A percentile compares a stretch with the other conserved stretches of the same genome.
phyloP scores from a whole-genome alignment of 73 alveolate genomes.

The Symbiodinium pilosum region DNA sequence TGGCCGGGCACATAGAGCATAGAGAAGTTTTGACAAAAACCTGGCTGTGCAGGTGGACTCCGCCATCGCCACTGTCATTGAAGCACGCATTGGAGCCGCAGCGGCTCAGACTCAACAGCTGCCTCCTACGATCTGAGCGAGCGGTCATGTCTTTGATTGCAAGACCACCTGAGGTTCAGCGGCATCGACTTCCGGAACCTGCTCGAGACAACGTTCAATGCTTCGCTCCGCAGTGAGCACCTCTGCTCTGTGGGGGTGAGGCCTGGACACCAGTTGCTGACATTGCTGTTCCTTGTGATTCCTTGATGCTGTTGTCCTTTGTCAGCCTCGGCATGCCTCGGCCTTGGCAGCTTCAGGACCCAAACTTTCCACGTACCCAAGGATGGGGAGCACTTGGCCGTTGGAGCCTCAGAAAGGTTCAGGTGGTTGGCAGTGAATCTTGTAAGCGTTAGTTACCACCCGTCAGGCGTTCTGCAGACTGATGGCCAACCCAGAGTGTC shows the following conservation, averaged over 20 bases:
- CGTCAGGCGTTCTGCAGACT: not conserved
- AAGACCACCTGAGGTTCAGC: not conserved
- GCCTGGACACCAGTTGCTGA: not conserved
- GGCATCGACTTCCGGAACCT: not conserved
- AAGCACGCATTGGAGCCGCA: not conserved
- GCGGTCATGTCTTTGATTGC: not conserved
- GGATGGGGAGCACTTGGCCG: not conserved
- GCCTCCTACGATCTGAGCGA: not conserved
- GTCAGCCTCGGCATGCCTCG: not conserved
- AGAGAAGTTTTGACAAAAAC: not conserved
- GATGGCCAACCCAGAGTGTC: slow-evolving; percentile 10
- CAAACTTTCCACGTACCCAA: not conserved
- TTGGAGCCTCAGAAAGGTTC: not conserved
- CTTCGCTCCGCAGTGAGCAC: not conserved
- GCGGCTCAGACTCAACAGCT: not conserved
- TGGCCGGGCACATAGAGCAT: not conserved
- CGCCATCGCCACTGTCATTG: not conserved
- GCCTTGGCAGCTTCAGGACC: not conserved
- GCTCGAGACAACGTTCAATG: not conserved
- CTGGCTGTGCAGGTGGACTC: not conserved
- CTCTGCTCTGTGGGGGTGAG: not conserved
- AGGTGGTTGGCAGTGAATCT: no score
- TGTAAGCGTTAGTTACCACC: no score
- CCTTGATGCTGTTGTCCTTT: not conserved
- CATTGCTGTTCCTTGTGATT: not conserved